phyloP scores from a whole-genome alignment of 139 green algal genomes.

The Tetraselmis striata region DNA sequence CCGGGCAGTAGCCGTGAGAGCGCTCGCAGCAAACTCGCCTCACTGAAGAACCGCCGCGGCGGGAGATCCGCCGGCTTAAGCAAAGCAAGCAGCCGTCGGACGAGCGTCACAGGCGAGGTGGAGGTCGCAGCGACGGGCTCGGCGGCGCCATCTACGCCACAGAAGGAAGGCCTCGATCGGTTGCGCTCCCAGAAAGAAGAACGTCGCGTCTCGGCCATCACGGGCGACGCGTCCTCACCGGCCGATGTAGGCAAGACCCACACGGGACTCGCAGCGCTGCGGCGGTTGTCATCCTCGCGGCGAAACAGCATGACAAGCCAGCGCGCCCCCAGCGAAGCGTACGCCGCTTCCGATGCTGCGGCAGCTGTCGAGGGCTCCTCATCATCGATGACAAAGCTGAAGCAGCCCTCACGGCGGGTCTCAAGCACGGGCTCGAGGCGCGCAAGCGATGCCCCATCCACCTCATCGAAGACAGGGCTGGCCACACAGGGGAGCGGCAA shows the following conservation, averaged over 20 bases:
- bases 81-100: no score
- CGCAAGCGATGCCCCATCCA: no score
- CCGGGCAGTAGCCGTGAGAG: no score
- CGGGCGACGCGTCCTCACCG: no score
- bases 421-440: not conserved
- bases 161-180: not conserved
- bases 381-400: not conserved
- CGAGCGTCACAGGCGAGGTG: no score
- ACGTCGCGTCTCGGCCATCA: not conserved
- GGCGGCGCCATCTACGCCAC: no score
- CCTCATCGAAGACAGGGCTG: not conserved
- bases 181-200: not conserved
- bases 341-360: no score
- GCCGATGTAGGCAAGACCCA: not conserved
- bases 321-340: no score
- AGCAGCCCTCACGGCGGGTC: not conserved
- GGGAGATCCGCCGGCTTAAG: no score
- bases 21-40: no score
- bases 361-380: not conserved
- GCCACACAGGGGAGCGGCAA: not conserved
- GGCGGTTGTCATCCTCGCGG: not conserved
- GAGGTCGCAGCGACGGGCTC: no score
- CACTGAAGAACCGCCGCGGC: no score
- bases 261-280: not conserved
- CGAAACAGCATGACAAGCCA: not conserved